Evolutionary conservation across 2,329 filamentous ascomycete species (phyloP), one percentile per base, ranked within the genome.

Genomic region (Alternaria sp.): DNA sequence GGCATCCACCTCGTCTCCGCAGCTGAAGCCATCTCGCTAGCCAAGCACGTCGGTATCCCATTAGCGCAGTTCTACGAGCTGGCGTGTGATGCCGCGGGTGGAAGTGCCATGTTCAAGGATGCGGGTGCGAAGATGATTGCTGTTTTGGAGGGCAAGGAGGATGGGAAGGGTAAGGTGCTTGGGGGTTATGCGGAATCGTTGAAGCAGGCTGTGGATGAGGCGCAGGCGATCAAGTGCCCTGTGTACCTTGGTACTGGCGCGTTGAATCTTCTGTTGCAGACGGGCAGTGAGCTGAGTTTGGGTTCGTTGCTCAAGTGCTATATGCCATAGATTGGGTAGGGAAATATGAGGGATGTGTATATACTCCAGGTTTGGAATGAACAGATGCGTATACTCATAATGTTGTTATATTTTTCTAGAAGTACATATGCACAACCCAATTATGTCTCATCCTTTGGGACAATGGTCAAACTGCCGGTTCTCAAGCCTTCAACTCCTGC

Each of bases 1-100:
- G 77, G 71, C 15, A 79, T 81, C 19, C 76, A 80, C 50, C 72
- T 80, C 12, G 69, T 70, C 21, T 74, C 78, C n/a, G 76, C 78
- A 12, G 77, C 77, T 5, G 79, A 81, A 58, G 74, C 78, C 9
- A 73, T 81, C 12, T 69, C 75, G 8, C 77, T 81, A 19, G 79
- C 79, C 28, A 73, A 78, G 23, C 75, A 79, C 46, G 73, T 81
- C 43, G 74, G 73, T 15, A 70, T 81, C n/a, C 77, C 78, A 3
- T 67, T 81, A 9, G 55, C 71, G 0, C 79, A 80, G 59, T 67
- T 81, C 9, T 80, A 80, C 64, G 72, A 76, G 28, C 61, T 81
- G 19, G 77, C 74, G 2, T 73, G 73, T 11, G 77, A 80, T 44
- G 79, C 79, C 2, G 79, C 79, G 4, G 79, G 79, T 25, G 77